phyloP scores from a whole-genome alignment of 164 flowering plant species.

The Vitis cinerea region DNA sequence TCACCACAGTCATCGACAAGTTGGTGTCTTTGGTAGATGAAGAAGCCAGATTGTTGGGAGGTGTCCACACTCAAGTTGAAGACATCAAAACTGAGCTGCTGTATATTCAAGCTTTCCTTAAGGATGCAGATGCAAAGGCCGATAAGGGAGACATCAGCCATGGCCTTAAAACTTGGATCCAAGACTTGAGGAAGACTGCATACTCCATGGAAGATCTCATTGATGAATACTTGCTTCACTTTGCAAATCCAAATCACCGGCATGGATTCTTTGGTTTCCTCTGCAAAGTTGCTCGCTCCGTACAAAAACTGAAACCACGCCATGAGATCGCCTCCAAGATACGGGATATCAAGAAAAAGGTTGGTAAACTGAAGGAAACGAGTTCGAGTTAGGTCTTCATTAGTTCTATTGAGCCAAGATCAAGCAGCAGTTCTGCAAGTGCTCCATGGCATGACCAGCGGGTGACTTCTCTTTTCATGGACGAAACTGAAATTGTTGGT shows the following conservation, averaged over 20 bases:
- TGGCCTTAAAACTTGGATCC: conserved; percentile 10
- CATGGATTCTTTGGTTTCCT: not conserved
- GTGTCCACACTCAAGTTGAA: not conserved
- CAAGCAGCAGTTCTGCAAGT: not conserved
- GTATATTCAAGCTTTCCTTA: conserved; percentile 2
- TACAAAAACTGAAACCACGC: not conserved
- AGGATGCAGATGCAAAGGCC: conserved; percentile 14
- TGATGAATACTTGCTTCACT: conserved; percentile 7
- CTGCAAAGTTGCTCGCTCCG: too few relatives aligned
- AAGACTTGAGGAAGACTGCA: conserved; percentile 13
- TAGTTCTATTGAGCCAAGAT: not conserved
- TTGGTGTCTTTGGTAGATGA: not conserved
- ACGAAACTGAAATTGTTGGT: conserved; percentile 22
- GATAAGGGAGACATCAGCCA: not conserved
- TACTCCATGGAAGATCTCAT: conserved; percentile 16
- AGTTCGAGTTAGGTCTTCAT: not conserved
- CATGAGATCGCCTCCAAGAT: conserved; percentile 5
- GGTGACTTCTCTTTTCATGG: conserved; percentile 4
- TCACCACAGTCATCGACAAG: conserved; percentile 1
- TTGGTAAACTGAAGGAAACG: not conserved
- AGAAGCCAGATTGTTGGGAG: conserved; percentile 1
- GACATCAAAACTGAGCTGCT: conserved; percentile 3
- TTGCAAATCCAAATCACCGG: not conserved
- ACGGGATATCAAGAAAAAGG: not conserved
- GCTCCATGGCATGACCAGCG: conserved; percentile 11